Evolutionary conservation across 768 basidiomycete species (phyloP), one percentile per base, ranked within the genome.

Genomic region (Daedaleopsis sinensis): DNA sequence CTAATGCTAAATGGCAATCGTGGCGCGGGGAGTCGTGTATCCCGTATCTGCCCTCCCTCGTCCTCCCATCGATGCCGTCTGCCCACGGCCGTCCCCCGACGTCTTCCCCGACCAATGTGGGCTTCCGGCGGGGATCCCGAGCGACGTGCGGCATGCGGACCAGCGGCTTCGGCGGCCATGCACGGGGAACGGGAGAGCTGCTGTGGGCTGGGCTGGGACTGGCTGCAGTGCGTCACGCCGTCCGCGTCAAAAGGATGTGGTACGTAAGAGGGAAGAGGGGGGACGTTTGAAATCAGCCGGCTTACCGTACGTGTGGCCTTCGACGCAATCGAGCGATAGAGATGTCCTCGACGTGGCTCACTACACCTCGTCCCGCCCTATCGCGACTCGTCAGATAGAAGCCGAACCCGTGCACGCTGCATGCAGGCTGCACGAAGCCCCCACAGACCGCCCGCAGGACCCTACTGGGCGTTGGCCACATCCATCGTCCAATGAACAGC

Each of bases 1-100:
- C 57, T 54, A 49, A 37, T 35, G 49, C 61, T 18, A 37, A 53
- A 44, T 42, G 62, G 57, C 62, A 58, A 58, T 52, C 57, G 35
- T 44, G 23, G 44, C 9, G 58, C 39, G 48, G 57, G 42, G 36
- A 5, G 55, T 57, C 55, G 61, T 55, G 55, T 62, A 62, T 61
- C 50, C 47, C 15, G 15, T 46, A n/a, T 32, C 27, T 32, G 3
- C 27, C 27, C 3, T 32, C 27, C 27, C 7, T 7, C 27, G 7
- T 10, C 21, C 1, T 37, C 27, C 10, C 43, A 57, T 62, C 55
- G 61, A 57, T 62, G 55, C 49, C 19, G 12, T 15, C 9, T 21
- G n/a, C n/a, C n/a, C n/a, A n/a, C n/a, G 58, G 46, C 52, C 46
- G 44, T 47, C 4, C 58, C 58, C 44, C 36, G n/a, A 9, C 19